phyloP scores from a whole-genome alignment of 2,329 filamentous ascomycete species.

The Trichoderma pleuroti region DNA sequence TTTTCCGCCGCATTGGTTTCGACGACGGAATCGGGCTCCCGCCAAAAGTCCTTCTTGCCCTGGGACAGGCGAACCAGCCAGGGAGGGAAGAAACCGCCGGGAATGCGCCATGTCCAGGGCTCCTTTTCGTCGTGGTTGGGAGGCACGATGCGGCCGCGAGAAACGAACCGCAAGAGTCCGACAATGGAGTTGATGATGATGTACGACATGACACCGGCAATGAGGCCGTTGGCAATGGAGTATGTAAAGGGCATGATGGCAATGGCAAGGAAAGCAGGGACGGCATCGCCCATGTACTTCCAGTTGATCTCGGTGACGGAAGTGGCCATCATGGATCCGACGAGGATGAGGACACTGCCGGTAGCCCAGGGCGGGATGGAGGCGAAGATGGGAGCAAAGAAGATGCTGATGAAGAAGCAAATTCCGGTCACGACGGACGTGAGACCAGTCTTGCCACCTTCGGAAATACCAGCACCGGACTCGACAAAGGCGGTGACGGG shows the following conservation, averaged over 20 bases:
- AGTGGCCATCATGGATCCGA: constrained; percentile 82
- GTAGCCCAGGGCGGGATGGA: constrained; percentile 88
- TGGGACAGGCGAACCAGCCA: constrained; percentile 63
- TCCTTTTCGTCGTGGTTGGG: constrained; percentile 74
- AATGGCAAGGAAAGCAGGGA: constrained; percentile 81
- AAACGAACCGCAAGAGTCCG: constrained; percentile 64
- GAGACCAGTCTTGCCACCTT: constrained; percentile 81
- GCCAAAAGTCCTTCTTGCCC: constrained; percentile 76
- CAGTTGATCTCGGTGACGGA: constrained; percentile 83
- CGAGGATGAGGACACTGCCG: constrained; percentile 80
- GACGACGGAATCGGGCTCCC: constrained; percentile 29
- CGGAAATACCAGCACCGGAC: constrained; percentile 84
- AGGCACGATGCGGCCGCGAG: constrained; percentile 67
- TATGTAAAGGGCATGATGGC: constrained; percentile 88
- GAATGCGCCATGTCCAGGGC: constrained; percentile 73
- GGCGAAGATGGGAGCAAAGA: constrained; percentile 87
- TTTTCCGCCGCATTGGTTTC: constrained; percentile 15
- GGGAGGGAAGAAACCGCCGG: constrained; percentile 69
- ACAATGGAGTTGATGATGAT: constrained; percentile 69
- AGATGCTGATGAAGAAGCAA: constrained; percentile 82
- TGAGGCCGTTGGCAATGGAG: constrained; percentile 81
- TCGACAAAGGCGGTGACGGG: constrained; percentile 87
- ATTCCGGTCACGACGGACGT: constrained; percentile 75
- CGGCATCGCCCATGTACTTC: constrained; percentile 77
- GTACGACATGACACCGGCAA: constrained; percentile 75